phyloP scores from a whole-genome alignment of 164 flowering plant species.

The Warburgia ugandensis region DNA sequence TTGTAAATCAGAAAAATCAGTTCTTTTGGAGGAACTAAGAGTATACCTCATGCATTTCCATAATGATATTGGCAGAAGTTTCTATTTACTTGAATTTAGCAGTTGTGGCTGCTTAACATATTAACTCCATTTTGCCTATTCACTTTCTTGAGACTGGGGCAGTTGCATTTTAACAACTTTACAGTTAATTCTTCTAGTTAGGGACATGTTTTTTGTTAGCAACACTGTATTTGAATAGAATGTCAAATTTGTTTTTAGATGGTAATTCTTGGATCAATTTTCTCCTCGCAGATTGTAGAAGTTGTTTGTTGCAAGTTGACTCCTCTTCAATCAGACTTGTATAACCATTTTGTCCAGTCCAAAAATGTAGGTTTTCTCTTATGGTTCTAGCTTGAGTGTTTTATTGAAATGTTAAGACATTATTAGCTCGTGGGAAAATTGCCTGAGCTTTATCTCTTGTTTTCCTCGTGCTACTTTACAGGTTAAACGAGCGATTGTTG shows the following conservation, averaged over 20 bases:
- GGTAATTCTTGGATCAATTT: conserved; percentile 4
- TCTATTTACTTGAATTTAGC: too few relatives aligned
- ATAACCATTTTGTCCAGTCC: conserved; percentile 89
- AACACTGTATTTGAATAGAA: neutral
- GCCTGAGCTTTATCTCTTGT: neutral
- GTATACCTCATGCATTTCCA: too few relatives aligned
- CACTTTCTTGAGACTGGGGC: too few relatives aligned
- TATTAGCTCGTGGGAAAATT: neutral
- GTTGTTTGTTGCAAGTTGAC: conserved; percentile 98
- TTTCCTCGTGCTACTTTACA: conserved; percentile 16
- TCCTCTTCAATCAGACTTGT: conserved; percentile 72
- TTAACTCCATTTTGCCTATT: too few relatives aligned
- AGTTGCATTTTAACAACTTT: too few relatives aligned
- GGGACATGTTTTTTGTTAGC: neutral
- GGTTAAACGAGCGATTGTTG: conserved; percentile 66
- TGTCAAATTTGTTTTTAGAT: neutral
- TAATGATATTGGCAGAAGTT: too few relatives aligned
- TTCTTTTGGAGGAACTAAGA: too few relatives aligned
- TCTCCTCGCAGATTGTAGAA: conserved; percentile 73
- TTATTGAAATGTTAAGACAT: neutral
- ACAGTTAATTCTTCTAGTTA: too few relatives aligned
- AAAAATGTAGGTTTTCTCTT: conserved; percentile 60
- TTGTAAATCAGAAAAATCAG: too few relatives aligned
- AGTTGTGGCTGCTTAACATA: too few relatives aligned
- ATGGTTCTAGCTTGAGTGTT: neutral